phyloP scores from a whole-genome alignment of 139 green algal species.

The Pleodorina starrii region DNA sequence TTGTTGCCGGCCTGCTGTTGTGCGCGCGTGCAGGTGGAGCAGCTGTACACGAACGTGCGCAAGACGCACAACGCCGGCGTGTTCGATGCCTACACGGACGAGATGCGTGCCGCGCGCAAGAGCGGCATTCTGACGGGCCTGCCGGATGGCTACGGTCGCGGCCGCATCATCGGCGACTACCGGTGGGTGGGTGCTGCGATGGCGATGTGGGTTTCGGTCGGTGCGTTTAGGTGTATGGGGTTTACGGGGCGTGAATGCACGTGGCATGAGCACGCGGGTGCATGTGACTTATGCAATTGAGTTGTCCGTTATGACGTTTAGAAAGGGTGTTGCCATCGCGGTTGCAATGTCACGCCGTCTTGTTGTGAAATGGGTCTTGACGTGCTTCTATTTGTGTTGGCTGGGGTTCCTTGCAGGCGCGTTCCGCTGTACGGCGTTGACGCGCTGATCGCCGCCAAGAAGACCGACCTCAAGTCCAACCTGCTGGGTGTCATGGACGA shows the following conservation, averaged over 20 bases:
- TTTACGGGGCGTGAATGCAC: no score
- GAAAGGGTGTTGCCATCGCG: no score
- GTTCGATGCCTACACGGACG: slow-evolving; percentile 84
- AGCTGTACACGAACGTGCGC: slow-evolving; percentile 68
- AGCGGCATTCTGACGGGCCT: slow-evolving; percentile 82
- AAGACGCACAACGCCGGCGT: slow-evolving; percentile 87
- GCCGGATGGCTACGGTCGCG: slow-evolving; percentile 78
- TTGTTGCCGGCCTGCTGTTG: no score
- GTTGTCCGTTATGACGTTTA: no score
- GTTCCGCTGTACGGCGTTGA: slow-evolving; percentile 84
- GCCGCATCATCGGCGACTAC: slow-evolving; percentile 90
- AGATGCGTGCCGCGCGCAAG: slow-evolving; percentile 80
- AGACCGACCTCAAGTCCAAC: slow-evolving; percentile 70
- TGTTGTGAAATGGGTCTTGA: no score
- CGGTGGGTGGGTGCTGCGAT: slow-evolving; percentile 7
- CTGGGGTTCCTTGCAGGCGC: slow-evolving; percentile 49
- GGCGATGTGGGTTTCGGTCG: no score
- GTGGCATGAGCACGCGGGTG: no score
- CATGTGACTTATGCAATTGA: no score
- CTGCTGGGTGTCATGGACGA: slow-evolving; percentile 75
- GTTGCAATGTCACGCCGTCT: no score
- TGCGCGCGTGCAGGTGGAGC: slow-evolving; percentile 58
- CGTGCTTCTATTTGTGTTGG: no score
- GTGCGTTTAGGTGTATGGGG: no score
- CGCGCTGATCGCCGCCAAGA: slow-evolving; percentile 76